Percentiles rank a stretch among this genome's conserved stretches.
Evolutionary conservation across 2,329 filamentous ascomycete genomes (phyloP).

Genomic region (Pseudopyrenochaeta lycopersici): DNA sequence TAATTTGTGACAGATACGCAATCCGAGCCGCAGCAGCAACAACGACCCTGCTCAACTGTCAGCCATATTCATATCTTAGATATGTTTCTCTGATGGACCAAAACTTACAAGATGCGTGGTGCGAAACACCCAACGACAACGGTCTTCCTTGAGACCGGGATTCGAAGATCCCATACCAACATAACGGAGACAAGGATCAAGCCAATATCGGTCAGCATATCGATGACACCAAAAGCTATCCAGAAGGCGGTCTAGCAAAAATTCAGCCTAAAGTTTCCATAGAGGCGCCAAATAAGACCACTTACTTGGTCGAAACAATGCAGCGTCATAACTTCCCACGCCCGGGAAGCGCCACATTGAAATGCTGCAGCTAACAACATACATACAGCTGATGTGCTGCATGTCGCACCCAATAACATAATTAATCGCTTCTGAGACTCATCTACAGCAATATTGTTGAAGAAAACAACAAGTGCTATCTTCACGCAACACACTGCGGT

Average conservation of each 20-base stretch:
- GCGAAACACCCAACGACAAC: slow-evolving; percentile 33
- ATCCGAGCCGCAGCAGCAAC: slow-evolving; percentile 25
- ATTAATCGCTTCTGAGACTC: slow-evolving; percentile 15
- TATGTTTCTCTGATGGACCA: too few species aligned
- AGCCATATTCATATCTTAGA: too few species aligned
- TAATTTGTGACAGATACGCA: slow-evolving; percentile 29
- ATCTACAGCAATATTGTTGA: slow-evolving; percentile 19
- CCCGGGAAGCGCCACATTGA: slow-evolving; percentile 28
- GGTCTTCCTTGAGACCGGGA: slow-evolving; percentile 22
- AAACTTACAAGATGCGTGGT: slow-evolving; percentile 19
- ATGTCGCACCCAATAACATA: slow-evolving; percentile 8
- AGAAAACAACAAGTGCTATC: slow-evolving; percentile 27
- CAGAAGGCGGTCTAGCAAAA: slow-evolving; percentile 30
- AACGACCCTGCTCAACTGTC: slow-evolving; percentile 13
- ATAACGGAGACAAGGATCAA: slow-evolving; percentile 34
- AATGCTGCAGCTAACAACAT: slow-evolving; percentile 31
- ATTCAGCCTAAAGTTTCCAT: slow-evolving; percentile 11
- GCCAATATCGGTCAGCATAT: slow-evolving; percentile 33
- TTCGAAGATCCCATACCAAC: slow-evolving; percentile 27
- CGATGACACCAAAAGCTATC: slow-evolving; percentile 36
- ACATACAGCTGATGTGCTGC: not conserved
- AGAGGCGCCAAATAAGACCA: not conserved
- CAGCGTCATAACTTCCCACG: slow-evolving; percentile 31
- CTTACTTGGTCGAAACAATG: slow-evolving; percentile 31
- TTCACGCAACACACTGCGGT: slow-evolving; percentile 25